Conservation (phyloP, 2,329 filamentous ascomycete species). For the Talaromyces sp. region DNA sequence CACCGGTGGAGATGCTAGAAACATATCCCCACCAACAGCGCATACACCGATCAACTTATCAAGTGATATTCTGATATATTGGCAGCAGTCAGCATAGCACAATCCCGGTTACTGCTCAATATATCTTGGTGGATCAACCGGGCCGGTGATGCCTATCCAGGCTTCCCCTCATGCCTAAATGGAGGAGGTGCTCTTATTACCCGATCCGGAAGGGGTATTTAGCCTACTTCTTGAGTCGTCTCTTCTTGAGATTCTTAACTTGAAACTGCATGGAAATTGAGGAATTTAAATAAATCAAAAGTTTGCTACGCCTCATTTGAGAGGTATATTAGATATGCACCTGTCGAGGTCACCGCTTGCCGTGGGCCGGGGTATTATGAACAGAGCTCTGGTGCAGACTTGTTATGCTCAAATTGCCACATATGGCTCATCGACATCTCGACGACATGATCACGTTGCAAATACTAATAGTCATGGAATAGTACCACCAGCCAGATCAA, state of each 20-base stretch:
- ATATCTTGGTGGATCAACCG: neutral
- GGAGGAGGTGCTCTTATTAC: neutral
- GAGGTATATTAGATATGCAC: neutral
- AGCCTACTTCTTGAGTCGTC: neutral
- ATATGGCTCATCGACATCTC: neutral
- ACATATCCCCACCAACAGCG: neutral
- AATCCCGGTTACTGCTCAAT: neutral
- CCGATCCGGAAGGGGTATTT: constrained; percentile 10
- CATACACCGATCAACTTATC: neutral
- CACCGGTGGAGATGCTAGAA: neutral
- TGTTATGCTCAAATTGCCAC: neutral
- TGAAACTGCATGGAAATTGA: no score
- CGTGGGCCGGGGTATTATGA: neutral
- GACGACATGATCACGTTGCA: neutral
- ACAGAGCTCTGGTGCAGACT: neutral
- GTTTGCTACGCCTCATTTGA: no score
- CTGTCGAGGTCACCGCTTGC: neutral
- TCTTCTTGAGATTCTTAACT: no score
- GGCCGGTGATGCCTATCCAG: constrained; percentile 11
- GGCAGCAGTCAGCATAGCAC: neutral
- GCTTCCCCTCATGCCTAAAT: neutral
- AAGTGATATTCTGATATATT: neutral
- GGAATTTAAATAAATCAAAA: no score
- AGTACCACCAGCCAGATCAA: neutral
- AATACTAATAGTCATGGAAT: neutral